A percentile compares a stretch with the other conserved stretches of the same genome.
phyloP scores from a whole-genome alignment of 2,329 filamentous ascomycete species.

The Xylaria sp. region DNA sequence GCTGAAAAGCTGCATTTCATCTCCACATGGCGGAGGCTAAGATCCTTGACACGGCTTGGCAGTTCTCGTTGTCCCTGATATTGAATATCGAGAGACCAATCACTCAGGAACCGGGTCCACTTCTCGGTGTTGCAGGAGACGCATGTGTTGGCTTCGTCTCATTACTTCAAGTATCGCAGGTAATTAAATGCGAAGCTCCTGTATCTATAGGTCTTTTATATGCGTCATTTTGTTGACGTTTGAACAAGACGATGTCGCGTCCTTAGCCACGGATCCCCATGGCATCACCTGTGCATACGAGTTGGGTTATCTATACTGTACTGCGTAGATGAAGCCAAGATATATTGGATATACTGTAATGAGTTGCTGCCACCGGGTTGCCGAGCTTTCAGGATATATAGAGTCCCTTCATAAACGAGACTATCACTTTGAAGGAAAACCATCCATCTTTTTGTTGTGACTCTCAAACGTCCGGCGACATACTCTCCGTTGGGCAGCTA shows the following conservation, averaged over 20 bases:
- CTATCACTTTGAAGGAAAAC: neutral
- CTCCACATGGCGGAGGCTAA: constrained; percentile 26
- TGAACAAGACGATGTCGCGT: constrained; percentile 10
- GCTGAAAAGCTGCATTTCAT: constrained; percentile 31
- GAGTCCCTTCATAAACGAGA: constrained; percentile 2
- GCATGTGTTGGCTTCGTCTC: constrained; percentile 5
- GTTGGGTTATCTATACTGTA: neutral
- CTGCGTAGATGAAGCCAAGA: constrained; percentile 44
- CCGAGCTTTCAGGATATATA: constrained; percentile 1
- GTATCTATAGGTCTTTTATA: neutral
- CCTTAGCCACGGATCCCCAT: neutral
- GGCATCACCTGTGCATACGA: neutral
- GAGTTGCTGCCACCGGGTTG: neutral
- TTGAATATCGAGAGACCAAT: constrained; percentile 16
- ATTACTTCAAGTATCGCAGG: neutral
- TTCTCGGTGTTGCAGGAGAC: constrained; percentile 2
- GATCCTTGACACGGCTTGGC: constrained; percentile 20
- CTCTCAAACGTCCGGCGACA: neutral
- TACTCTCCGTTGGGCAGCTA: neutral
- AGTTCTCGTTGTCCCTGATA: constrained; percentile 8
- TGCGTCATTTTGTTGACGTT: constrained; percentile 12
- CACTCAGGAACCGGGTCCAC: constrained; percentile 5
- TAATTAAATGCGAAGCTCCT: neutral
- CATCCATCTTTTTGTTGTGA: neutral
- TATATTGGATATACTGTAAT: constrained; percentile 18